These are phyloP conservation scores for Fraxinus excelsior DNA, from an alignment of 257 asterid genomes.

Conservation along the genomic window DNA sequence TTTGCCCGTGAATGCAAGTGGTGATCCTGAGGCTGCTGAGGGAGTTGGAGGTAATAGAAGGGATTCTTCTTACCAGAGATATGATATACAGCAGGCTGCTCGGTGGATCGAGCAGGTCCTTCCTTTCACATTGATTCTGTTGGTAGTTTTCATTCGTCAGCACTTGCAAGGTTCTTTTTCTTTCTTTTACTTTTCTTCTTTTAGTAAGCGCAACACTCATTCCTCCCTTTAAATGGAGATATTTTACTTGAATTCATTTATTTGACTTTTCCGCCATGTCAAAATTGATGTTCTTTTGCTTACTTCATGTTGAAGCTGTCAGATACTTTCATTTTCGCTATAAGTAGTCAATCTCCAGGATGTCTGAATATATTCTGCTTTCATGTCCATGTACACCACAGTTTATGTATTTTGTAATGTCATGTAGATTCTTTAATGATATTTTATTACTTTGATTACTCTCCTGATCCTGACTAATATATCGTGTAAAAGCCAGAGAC, in stretches of 20 bases:
- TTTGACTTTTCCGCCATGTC: not conserved
- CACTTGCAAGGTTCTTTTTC: constrained; percentile 68
- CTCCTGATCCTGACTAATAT: not conserved
- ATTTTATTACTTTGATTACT: not conserved
- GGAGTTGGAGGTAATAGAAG: constrained; percentile 52
- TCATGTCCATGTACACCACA: not conserved
- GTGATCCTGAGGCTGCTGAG: constrained; percentile 45
- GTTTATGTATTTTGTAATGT: not conserved
- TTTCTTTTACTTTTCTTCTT: constrained; percentile 6
- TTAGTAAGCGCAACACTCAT: not conserved
- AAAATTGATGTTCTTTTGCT: not conserved
- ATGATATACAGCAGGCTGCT: constrained; percentile 88
- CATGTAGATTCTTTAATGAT: not conserved
- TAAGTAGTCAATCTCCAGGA: not conserved
- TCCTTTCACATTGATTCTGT: constrained; percentile 76
- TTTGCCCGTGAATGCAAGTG: constrained; percentile 34
- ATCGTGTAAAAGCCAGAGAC: not conserved
- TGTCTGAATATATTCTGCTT: not conserved
- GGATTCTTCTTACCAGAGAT: constrained; percentile 81
- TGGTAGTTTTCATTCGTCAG: constrained; percentile 83
- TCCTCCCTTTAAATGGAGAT: not conserved
- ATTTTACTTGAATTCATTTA: constrained; percentile 1
- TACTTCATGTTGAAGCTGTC: constrained; percentile 11
- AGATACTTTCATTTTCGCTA: not conserved
- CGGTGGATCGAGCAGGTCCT: constrained; percentile 88